Base-by-base conservation (phyloP, 345 rosid species). In the Brassica carinata region DNA sequence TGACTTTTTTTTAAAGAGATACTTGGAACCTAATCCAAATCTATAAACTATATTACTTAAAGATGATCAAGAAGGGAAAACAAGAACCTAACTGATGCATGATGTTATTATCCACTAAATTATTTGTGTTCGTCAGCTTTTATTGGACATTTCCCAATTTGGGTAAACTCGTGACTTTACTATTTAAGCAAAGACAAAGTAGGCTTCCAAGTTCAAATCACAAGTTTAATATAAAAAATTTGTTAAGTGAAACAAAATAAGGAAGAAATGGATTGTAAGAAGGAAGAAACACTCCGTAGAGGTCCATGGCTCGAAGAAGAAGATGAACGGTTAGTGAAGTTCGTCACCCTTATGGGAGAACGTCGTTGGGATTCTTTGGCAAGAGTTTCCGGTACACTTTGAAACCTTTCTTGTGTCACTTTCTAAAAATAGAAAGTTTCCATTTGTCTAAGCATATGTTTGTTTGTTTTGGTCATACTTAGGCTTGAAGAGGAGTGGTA, bases 311-410 rank as follows among this genome's bases (percentile, higher is more conserved):
- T 84, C 0, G 85, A 87, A 81, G 91, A 86, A 70, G 91, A 92
- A 76, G 96, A 92, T 58, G 85, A 79, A 73, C 72, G 57, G 72
- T 74, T 91, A 3, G 75, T 83, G 0, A 69, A 87, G 19, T 87
- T 83, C 53, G 91, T 87, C 14, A 82, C 74, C 40, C 78, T 87
- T 77, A 75, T 85, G 64, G 91, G 96, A 48, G 87, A 89, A 18
- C 84, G 89, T 70, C 85, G 90, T 80, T 87, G 94, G 97, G 97
- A 92, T 83, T 82, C 76, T 72, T 75, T 91, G 27, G 94, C 96
- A 6, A 81, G 38, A 79, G 85, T 73, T 55, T 87, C 92, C 0
- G 90, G 93, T 88, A 83, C 43, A 66, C 30, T 64, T 23, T 31
- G 55, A 45, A 23, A 53, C 30, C 31, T 2, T 71, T 15, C 10